Percentiles rank a stretch among this genome's conserved stretches.
phyloP scores from a whole-genome alignment of 352 stramenopile genomes.

The Phytophthora crassamura region DNA sequence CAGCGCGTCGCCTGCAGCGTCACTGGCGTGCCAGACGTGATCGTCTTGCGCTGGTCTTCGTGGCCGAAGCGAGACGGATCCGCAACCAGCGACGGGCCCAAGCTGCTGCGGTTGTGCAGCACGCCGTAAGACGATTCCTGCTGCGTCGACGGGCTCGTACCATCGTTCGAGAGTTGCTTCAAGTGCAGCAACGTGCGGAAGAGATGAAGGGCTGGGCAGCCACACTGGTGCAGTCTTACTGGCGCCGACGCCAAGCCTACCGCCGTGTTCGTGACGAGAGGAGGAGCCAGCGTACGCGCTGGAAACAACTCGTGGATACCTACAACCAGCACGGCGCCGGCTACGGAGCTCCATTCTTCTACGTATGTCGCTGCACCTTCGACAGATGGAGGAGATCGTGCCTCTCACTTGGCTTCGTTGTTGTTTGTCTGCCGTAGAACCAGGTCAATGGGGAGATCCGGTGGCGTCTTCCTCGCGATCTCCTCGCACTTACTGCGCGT shows the following conservation, averaged over 20 bases:
- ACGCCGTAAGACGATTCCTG: slow-evolving; percentile 46
- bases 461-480: slow-evolving; percentile 90
- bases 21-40: slow-evolving; percentile 59
- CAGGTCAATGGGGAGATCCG: slow-evolving; percentile 91
- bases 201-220: slow-evolving; percentile 77
- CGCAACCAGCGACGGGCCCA: slow-evolving; percentile 36
- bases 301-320: slow-evolving; percentile 93
- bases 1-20: slow-evolving; percentile 53
- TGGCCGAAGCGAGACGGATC: slow-evolving; percentile 45
- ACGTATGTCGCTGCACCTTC: slow-evolving; percentile 55
- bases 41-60: slow-evolving; percentile 49
- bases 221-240: slow-evolving; percentile 76
- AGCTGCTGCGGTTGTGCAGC: slow-evolving; percentile 58
- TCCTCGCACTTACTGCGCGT: slow-evolving; percentile 80
- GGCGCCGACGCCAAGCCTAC: slow-evolving; percentile 53
- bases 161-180: slow-evolving; percentile 57
- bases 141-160: slow-evolving; percentile 51
- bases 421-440: slow-evolving; percentile 57
- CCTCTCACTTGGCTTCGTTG: slow-evolving; percentile 1
- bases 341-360: slow-evolving; percentile 92
- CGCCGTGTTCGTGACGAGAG: slow-evolving; percentile 43
- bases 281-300: slow-evolving; percentile 63
- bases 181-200: slow-evolving; percentile 44
- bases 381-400: neutral
- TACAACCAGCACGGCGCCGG: slow-evolving; percentile 76